Evolutionary conservation across 352 stramenopile species (phyloP).

Genomic region (Phytopythium helicoides): DNA sequence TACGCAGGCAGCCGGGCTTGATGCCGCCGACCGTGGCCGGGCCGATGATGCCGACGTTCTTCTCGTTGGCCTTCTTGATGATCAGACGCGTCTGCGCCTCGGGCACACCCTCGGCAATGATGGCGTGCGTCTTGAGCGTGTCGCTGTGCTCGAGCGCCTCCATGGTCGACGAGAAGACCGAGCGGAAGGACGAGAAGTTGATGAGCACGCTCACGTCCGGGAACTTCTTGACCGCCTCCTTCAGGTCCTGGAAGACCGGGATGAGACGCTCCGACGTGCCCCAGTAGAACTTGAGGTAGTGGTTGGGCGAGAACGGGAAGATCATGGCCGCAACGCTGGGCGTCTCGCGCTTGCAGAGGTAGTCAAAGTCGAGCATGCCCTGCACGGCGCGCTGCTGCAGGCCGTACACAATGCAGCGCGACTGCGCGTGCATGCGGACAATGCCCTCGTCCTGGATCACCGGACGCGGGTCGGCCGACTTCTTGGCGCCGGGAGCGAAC

Average conservation of each 20-base stretch:
- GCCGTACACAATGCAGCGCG: conserved; percentile 94
- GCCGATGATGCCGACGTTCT: conserved; percentile 94
- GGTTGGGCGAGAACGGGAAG: conserved; percentile 95
- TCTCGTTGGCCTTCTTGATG: conserved; percentile 90
- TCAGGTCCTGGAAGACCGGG: conserved; percentile 90
- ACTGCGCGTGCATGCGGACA: conserved; percentile 85
- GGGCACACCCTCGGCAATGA: conserved; percentile 97
- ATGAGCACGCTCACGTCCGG: conserved; percentile 92
- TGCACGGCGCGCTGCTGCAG: conserved; percentile 94
- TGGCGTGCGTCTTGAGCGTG: conserved; percentile 95
- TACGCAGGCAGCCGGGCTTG: conserved; percentile 95
- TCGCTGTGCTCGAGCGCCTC: conserved; percentile 92
- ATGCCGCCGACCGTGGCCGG: conserved; percentile 96
- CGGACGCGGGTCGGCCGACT: conserved; percentile 20
- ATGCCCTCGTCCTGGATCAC: conserved; percentile 84
- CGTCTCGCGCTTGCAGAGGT: conserved; percentile 94
- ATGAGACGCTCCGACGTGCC: conserved; percentile 94
- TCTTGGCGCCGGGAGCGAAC: conserved; percentile 7
- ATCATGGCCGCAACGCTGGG: conserved; percentile 94
- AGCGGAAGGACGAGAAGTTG: conserved; percentile 98
- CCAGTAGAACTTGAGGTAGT: conserved; percentile 98
- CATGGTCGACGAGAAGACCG: conserved; percentile 94
- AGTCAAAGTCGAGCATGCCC: conserved; percentile 98
- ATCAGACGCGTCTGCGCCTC: conserved; percentile 94
- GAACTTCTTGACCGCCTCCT: conserved; percentile 92